A percentile compares a stretch with the other conserved stretches of the same genome.
These are phyloP conservation scores for Hypoxylon perforatum DNA, from an alignment of 495 filamentous ascomycete genomes.

Conservation along the genomic window DNA sequence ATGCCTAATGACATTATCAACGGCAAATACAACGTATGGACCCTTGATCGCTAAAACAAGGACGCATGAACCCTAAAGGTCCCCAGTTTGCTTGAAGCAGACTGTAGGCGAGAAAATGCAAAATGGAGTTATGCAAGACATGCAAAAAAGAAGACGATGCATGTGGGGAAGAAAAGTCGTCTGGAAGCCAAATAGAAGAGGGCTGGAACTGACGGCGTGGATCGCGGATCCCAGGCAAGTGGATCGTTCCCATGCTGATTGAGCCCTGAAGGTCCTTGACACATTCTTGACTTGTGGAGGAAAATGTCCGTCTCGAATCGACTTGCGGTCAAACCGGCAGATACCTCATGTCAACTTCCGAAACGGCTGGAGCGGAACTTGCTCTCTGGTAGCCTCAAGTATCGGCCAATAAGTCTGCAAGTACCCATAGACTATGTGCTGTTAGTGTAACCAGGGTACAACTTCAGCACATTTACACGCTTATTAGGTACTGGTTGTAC, in stretches of 20 bases:
- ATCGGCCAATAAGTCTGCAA: conserved; percentile 9
- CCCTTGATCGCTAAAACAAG: neutral
- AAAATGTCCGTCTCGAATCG: conserved; percentile 34
- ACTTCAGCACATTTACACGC: too few species aligned
- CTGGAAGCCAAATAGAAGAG: conserved; percentile 35
- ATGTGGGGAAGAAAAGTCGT: conserved; percentile 27
- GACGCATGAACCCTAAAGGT: neutral
- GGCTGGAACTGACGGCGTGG: conserved; percentile 23
- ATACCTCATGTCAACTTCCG: conserved; percentile 29
- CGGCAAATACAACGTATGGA: neutral
- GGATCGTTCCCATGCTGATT: conserved; percentile 17
- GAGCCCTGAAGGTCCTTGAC: too few species aligned
- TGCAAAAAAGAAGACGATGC: conserved; percentile 11
- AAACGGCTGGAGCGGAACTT: conserved; percentile 18
- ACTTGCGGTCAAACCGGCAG: conserved; percentile 41
- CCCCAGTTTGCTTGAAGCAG: neutral
- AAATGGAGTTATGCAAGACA: conserved; percentile 29
- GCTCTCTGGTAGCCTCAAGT: conserved; percentile 27
- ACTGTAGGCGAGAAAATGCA: conserved; percentile 12
- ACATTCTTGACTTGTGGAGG: conserved; percentile 19
- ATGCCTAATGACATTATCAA: conserved; percentile 1
- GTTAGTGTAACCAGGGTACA: neutral
- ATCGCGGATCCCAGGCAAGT: conserved; percentile 31
- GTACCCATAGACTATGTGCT: conserved; percentile 14
- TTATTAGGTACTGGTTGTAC: neutral